Conservation (phyloP, 345 rosid genomes). For the Syzygium oleosum region DNA sequence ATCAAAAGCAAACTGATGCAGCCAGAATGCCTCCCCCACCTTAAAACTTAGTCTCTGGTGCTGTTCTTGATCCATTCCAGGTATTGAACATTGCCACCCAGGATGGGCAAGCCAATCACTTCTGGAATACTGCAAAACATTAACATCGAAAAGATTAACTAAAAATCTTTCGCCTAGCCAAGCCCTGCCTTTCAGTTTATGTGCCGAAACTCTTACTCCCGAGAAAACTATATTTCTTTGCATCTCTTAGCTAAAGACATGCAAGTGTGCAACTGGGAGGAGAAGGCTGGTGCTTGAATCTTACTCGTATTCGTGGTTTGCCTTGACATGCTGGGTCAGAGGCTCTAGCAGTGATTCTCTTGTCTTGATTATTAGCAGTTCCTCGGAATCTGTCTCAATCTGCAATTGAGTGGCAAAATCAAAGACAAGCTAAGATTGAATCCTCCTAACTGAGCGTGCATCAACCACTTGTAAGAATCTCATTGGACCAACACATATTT, state of each 20-base stretch:
- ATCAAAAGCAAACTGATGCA: background rate
- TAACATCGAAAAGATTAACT: background rate
- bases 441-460: background rate
- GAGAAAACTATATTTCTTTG: background rate
- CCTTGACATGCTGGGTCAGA: slow-evolving; percentile 77
- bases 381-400: slow-evolving; percentile 83
- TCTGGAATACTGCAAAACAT: slow-evolving; percentile 60
- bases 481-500: background rate
- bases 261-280: background rate
- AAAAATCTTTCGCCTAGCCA: background rate
- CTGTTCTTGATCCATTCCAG: slow-evolving; percentile 81
- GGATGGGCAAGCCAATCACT: slow-evolving; percentile 79
- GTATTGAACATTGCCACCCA: slow-evolving; percentile 67
- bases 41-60: slow-evolving; percentile 53
- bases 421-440: background rate
- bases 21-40: background rate
- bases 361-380: slow-evolving; percentile 83
- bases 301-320: slow-evolving; percentile 95
- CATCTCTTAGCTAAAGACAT: background rate
- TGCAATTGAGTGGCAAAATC: slow-evolving; percentile 18
- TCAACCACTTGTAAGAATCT: background rate
- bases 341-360: slow-evolving; percentile 77
- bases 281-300: background rate
- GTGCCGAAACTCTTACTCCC: background rate
- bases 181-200: background rate